Evolutionary conservation across 1,284 basidiomycete genomes (phyloP), one percentile per base, ranked within the genome.

Genomic region (Mycena sp.): DNA sequence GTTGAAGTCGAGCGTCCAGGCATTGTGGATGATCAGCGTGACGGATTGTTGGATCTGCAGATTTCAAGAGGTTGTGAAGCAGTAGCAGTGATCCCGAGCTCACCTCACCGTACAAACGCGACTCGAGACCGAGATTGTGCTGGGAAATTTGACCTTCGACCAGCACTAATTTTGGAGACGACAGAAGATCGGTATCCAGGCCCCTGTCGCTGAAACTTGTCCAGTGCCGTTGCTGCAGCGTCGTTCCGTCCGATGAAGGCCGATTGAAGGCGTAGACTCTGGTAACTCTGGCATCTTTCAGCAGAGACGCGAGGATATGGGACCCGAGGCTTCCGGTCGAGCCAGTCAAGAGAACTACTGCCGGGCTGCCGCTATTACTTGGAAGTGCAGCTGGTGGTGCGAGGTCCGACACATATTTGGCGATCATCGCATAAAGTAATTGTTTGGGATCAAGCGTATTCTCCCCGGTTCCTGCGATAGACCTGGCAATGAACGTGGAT

Each of bases 1-100:
- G 57, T 81, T 83, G 70, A 82, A 83, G 58, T 82, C 76, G 19
- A 82, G 71, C 11, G 73, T 72, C 81, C 81, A 82, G 2, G 81
- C 65, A 44, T 64, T 64, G 46, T 67, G 65, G 17, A 64, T 64
- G 9, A 67, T 55, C 17, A 53, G 40, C 11, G 54, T 62, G 19
- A 59, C 3, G 2, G 40, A 26, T 17, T 61, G 26, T 21, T 57
- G 58, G 29, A 64, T 23, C 55, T 63, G 57, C 17, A 30, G 10
- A 2, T 12, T n/a, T 40, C 17, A 11, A 10, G 1, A 23, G 37
- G 41, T 30, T 44, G 1, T 52, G 32, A 1, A 30, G 6, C 16
- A 23, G 26, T 48, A 14, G 9, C 25, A 3, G 16, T 19, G 11
- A 53, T 21, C 6, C 7, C 17, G 29, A 16, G 19, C 46, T 45